phyloP scores from a whole-genome alignment of 495 filamentous ascomycete species.

The Penicillium cinerascens region DNA sequence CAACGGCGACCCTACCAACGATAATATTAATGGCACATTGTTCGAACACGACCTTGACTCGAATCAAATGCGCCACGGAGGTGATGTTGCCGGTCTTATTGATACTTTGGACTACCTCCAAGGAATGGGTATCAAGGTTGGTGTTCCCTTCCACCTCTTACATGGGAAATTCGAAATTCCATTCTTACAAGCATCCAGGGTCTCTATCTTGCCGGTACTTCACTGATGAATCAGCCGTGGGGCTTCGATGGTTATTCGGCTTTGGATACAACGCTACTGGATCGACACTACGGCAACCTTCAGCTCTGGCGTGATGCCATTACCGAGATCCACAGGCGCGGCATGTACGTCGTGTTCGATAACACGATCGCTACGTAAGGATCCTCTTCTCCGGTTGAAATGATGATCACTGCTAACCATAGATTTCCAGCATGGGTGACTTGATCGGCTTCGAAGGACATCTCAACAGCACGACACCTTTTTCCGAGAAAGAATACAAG shows the following conservation, averaged over 20 bases:
- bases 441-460: constrained; percentile 66
- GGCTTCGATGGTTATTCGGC: constrained; percentile 63
- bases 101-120: constrained; percentile 69
- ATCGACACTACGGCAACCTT: constrained; percentile 64
- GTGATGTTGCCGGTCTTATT: constrained; percentile 60
- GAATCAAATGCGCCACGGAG: constrained; percentile 69
- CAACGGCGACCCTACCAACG: constrained; percentile 68
- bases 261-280: constrained; percentile 65
- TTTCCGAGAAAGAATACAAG: constrained; percentile 52
- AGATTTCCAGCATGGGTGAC: constrained; percentile 51
- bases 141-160: background rate
- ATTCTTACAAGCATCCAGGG: constrained; percentile 32
- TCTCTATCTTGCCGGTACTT: constrained; percentile 66
- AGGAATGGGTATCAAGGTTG: constrained; percentile 71
- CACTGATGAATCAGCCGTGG: constrained; percentile 70
- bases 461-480: constrained; percentile 61
- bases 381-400: background rate
- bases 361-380: constrained; percentile 68
- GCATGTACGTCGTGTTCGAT: constrained; percentile 70
- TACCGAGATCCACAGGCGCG: constrained; percentile 58
- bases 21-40: constrained; percentile 63
- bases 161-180: background rate
- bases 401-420: background rate
- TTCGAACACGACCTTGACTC: constrained; percentile 66
- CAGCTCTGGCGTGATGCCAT: constrained; percentile 60